Evolutionary conservation across 2,329 filamentous ascomycete genomes (phyloP).

Genomic region (Chaetothyriales sp.): DNA sequence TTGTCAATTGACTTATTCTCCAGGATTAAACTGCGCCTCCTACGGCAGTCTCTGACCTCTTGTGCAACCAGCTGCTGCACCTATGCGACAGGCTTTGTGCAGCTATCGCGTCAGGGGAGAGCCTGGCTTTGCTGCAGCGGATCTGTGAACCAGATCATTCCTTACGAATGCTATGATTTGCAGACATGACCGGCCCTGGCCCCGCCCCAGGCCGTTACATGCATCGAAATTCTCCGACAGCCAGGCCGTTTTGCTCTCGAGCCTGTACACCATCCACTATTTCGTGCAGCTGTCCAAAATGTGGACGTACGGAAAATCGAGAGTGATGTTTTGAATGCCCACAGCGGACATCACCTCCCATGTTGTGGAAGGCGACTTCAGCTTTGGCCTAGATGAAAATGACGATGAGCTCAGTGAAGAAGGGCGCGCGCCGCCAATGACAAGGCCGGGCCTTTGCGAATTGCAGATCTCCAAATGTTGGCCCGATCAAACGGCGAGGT

Average conservation of each 20-base stretch:
- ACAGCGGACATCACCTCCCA: too few relatives aligned
- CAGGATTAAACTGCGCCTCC: background rate
- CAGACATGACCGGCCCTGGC: background rate
- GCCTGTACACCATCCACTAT: too few relatives aligned
- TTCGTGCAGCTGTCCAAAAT: too few relatives aligned
- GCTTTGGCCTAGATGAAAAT: too few relatives aligned
- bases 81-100: background rate
- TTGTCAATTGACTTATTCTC: background rate
- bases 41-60: conserved; percentile 1
- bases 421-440: too few relatives aligned
- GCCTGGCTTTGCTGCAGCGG: background rate
- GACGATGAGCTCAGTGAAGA: too few relatives aligned
- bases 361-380: too few relatives aligned
- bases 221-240: conserved; percentile 1
- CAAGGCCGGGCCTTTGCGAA: too few relatives aligned
- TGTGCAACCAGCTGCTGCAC: background rate
- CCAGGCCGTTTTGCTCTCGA: too few relatives aligned
- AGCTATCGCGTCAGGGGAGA: background rate
- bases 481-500: background rate
- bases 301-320: too few relatives aligned
- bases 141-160: background rate
- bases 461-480: too few relatives aligned
- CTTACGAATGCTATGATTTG: background rate
- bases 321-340: too few relatives aligned
- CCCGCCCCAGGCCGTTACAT: background rate